Base-by-base conservation (phyloP, 164 flowering plant genomes). In the Vitis labrusca region DNA sequence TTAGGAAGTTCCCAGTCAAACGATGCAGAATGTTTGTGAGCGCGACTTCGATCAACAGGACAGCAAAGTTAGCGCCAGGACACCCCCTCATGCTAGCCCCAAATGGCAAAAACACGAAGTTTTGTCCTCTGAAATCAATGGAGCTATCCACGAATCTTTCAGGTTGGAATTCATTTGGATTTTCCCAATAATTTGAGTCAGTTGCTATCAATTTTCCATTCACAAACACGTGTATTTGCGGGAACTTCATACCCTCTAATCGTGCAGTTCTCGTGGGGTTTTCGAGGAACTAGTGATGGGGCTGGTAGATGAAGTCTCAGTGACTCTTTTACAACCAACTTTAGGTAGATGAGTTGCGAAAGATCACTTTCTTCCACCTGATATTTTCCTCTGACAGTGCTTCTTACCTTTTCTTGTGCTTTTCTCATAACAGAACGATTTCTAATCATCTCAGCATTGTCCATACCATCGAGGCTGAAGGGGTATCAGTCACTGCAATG, bases 231-330 rank as follows among this genome's bases (percentile, higher is more conserved):
- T 0, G 89, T 80, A 59, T 75, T 78, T 0, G 71, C 49, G 0
- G 78, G 81, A 32, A 84, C 66, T 16, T 74, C 29, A 44, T 80
- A 84, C 2, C 80, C 79, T 2, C 57, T 49, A 27, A 83, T 50
- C 11, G n/a, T 73, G 67, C 74, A 75, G 10, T 54, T 50, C 51
- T 74, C 73, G 14, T 78, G 19, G 80, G 80, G 71, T 76, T 82
- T 78, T 44, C 85, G 59, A 3, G 88, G 83, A 47, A 79, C 75
- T 8, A 80, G 61, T 3, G 84, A n/a, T 15, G 89, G 85, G 1
- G 63, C 82, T 0, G 84, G 80, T 19, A 82, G 87, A 70, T 84
- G 85, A 2, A 84, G 64, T 65, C 87, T 76, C 8, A 84, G 16
- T 27, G 73, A 64, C 68, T 83, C 89, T 49, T 80, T 80, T 5